Evolutionary conservation across 2,329 filamentous ascomycete species (phyloP), one percentile per base, ranked within the genome.

Genomic region (Phialophora macrospora): DNA sequence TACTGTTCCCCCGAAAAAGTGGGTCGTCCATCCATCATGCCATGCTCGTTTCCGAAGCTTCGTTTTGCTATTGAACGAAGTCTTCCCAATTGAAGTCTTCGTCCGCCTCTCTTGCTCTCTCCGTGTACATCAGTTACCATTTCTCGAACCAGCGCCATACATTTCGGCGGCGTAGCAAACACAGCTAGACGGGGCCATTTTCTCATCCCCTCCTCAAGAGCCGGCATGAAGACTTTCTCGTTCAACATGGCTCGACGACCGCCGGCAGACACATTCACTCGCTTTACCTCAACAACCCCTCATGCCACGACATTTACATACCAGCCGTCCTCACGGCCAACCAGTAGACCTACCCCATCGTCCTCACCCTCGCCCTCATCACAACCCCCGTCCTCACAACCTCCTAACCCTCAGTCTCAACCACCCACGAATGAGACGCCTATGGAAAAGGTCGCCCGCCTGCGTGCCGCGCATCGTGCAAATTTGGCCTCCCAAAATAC

Each of bases 401-500:
- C 62, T 44, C 49, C 63, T 8, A 20, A 62, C 67, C 60, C 60
- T 44, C 38, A 8, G 55, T 28, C 51, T 57, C 61, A 32, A 58
- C 46, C 56, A 51, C 62, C 59, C 48, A 64, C 72, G 61, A 72
- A 73, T 68, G 89, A 92, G 79, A 89, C 88, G 1, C 85, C 89
- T 57, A 86, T 87, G 75, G 85, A 91, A 79, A 87, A 88, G 72
- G 89, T 92, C 41, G 84, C 86, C 69, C 83, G 89, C 66, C 79
- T 92, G 73, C 83, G 89, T 61, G 87, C 87, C 54, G 87, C 88
- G 67, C 88, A 90, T 75, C 82, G 87, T 65, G 87, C 87, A n/a
- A 87, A 88, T 54, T 85, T 86, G 77, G 82, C 84, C 71, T 85
- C 87, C 52, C 82, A 85, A 73, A 81, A 83, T 55, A 87, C 85